Conservation (phyloP, 441 rosid genomes). For the Erysimum cheiri region DNA sequence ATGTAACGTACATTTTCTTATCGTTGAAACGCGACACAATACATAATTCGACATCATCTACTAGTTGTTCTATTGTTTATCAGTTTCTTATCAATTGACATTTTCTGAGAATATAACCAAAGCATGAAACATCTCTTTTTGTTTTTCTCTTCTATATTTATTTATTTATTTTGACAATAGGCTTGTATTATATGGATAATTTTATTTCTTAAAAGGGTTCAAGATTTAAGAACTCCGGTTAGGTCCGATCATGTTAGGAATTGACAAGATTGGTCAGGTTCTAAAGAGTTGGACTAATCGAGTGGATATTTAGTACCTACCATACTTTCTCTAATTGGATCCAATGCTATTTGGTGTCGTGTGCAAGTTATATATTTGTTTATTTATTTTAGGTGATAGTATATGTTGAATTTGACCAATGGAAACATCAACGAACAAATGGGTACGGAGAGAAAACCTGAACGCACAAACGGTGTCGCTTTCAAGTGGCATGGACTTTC, state of each 20-base stretch:
- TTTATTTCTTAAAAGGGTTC: neutral
- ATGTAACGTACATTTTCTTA: no score
- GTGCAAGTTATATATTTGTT: neutral
- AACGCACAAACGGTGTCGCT: slow-evolving; percentile 23
- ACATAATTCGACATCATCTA: slow-evolving; percentile 14
- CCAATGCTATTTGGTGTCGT: slow-evolving; percentile 18
- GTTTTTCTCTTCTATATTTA: no score
- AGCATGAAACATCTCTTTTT: no score
- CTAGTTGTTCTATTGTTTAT: slow-evolving; percentile 23
- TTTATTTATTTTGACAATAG: no score
- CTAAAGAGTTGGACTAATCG: neutral
- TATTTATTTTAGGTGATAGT: neutral
- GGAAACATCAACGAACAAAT: slow-evolving; percentile 27
- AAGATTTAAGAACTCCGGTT: neutral
- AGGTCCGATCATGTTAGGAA: neutral
- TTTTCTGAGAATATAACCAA: neutral
- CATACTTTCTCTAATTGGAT: slow-evolving; percentile 13
- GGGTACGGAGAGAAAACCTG: slow-evolving; percentile 30
- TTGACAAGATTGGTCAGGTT: neutral
- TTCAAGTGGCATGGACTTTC: slow-evolving; percentile 27
- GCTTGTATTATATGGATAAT: neutral
- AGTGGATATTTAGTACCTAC: neutral
- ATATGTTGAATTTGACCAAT: slow-evolving; percentile 37
- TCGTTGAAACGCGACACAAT: neutral
- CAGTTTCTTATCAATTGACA: neutral